These are phyloP conservation scores for Stagonosporopsis cucurbitacearum DNA, from an alignment of 2,329 filamentous ascomycete genomes.

Conservation along the genomic window DNA sequence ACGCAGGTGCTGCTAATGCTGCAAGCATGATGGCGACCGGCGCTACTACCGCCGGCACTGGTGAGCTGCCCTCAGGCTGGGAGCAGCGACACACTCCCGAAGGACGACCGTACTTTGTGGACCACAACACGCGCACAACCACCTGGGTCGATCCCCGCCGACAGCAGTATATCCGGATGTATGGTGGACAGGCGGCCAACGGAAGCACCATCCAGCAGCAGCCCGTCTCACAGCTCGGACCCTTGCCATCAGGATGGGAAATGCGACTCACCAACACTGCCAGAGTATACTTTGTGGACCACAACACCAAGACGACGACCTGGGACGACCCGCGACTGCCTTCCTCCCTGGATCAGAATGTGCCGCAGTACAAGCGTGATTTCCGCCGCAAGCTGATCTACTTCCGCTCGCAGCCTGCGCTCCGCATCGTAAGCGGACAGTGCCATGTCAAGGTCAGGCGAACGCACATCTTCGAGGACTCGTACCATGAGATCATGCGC, in stretches of 20 bases:
- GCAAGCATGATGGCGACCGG: slow-evolving; percentile 94
- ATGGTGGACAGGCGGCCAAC: slow-evolving; percentile 79
- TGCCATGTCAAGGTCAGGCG: slow-evolving; percentile 97
- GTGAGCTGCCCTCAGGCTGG: slow-evolving; percentile 94
- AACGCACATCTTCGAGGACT: slow-evolving; percentile 98
- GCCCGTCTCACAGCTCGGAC: slow-evolving; percentile 94
- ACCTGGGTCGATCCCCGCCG: slow-evolving; percentile 98
- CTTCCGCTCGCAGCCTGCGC: slow-evolving; percentile 95
- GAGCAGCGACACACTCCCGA: slow-evolving; percentile 96
- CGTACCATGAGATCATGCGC: slow-evolving; percentile 96
- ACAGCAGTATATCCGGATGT: slow-evolving; percentile 98
- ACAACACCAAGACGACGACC: slow-evolving; percentile 99
- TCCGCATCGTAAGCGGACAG: slow-evolving; percentile 93
- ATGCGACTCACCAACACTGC: slow-evolving; percentile 99
- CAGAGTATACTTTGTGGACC: slow-evolving; percentile 97
- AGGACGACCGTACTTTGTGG: slow-evolving; percentile 94
- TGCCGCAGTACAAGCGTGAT: slow-evolving; percentile 99
- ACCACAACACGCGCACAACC: slow-evolving; percentile 96
- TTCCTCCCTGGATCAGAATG: slow-evolving; percentile 95
- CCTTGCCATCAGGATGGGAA: slow-evolving; percentile 96
- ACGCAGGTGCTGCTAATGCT: slow-evolving; percentile 55
- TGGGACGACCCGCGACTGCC: slow-evolving; percentile 97
- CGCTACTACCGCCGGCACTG: slow-evolving; percentile 90
- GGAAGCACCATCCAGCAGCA: slow-evolving; percentile 93
- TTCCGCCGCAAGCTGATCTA: slow-evolving; percentile 98